Percentiles rank a stretch among this genome's conserved stretches.
These are phyloP conservation scores for Clavariopsis aquatica DNA, from an alignment of 495 filamentous ascomycete species.

Conservation along the genomic window DNA sequence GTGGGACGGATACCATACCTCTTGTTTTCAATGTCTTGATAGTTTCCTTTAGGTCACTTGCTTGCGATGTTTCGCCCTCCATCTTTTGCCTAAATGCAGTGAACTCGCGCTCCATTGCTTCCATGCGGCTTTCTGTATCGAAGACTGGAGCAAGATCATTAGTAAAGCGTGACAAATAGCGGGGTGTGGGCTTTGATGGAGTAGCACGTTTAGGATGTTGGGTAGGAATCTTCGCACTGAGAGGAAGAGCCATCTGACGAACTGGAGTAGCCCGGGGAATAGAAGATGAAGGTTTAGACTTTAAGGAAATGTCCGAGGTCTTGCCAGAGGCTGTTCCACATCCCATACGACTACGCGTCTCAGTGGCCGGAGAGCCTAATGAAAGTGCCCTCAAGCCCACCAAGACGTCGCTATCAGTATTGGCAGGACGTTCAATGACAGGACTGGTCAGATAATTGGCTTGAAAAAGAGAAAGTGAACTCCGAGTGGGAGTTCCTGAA, in stretches of 20 bases:
- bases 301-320: slow-evolving; percentile 14
- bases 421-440: slow-evolving; percentile 18
- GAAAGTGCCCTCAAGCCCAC: slow-evolving; percentile 19
- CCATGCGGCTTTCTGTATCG: slow-evolving; percentile 68
- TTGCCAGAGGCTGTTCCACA: slow-evolving; percentile 33
- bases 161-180: slow-evolving; percentile 74
- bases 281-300: slow-evolving; percentile 17
- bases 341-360: slow-evolving; percentile 4
- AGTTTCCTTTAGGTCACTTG: slow-evolving; percentile 65
- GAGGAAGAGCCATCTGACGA: slow-evolving; percentile 12
- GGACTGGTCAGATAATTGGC: slow-evolving; percentile 4
- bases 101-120: slow-evolving; percentile 65
- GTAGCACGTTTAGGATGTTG: slow-evolving; percentile 18
- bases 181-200: slow-evolving; percentile 24
- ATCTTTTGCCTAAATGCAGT: slow-evolving; percentile 62
- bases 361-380: slow-evolving; percentile 12
- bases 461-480: slow-evolving; percentile 19
- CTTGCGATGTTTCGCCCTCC: slow-evolving; percentile 60
- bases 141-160: slow-evolving; percentile 64
- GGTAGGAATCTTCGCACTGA: slow-evolving; percentile 38
- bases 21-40: slow-evolving; percentile 69
- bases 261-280: slow-evolving; percentile 19
- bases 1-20: slow-evolving; percentile 65
- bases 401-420: slow-evolving; percentile 25
- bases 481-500: slow-evolving; percentile 3